Evolutionary conservation across 768 basidiomycete species (phyloP).

Genomic region (Tulasnella sp.): DNA sequence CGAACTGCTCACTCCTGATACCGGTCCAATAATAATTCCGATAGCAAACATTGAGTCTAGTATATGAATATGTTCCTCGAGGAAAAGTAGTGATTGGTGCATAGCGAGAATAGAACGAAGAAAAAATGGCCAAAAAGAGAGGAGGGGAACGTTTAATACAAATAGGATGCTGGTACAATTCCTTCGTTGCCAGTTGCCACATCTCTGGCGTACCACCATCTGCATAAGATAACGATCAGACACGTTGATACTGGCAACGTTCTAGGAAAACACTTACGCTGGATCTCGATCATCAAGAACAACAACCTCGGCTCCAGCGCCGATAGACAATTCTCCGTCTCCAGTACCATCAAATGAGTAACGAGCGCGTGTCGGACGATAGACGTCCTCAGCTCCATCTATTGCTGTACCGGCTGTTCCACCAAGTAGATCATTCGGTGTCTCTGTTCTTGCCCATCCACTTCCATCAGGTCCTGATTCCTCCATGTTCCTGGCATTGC

Average conservation of each 20-base stretch:
- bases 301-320: slow-evolving; percentile 56
- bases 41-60: too few relatives aligned
- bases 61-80: too few relatives aligned
- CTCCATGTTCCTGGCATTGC: slow-evolving; percentile 22
- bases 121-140: neutral
- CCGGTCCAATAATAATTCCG: too few relatives aligned
- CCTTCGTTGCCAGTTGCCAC: slow-evolving; percentile 68
- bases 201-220: slow-evolving; percentile 93
- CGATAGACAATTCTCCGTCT: slow-evolving; percentile 62
- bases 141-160: slow-evolving; percentile 43
- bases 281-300: slow-evolving; percentile 69
- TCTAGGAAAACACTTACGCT: slow-evolving; percentile 39
- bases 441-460: slow-evolving; percentile 67
- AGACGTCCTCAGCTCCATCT: slow-evolving; percentile 33
- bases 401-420: slow-evolving; percentile 28
- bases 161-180: slow-evolving; percentile 82
- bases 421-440: slow-evolving; percentile 58
- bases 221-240: too few relatives aligned
- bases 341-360: slow-evolving; percentile 71
- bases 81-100: neutral
- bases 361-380: slow-evolving; percentile 63
- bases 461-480: slow-evolving; percentile 49
- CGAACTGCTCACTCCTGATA: too few relatives aligned
- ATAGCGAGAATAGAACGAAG: slow-evolving; percentile 6
- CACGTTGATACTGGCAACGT: too few relatives aligned